These are phyloP conservation scores for Claviceps pazoutovae DNA, from an alignment of 2,329 filamentous ascomycete genomes.

Conservation along the genomic window DNA sequence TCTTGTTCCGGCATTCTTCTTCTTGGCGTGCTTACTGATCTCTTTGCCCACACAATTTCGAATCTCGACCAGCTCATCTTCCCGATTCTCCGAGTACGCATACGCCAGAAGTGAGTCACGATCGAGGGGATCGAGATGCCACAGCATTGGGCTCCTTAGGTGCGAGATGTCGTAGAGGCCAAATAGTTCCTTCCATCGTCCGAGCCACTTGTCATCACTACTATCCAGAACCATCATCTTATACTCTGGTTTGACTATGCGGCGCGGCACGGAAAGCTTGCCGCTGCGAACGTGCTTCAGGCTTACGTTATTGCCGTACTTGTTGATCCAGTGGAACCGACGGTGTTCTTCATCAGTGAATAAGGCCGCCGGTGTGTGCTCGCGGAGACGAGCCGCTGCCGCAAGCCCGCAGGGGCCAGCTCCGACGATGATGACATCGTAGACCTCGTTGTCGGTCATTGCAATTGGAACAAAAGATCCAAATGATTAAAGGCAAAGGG, in stretches of 20 bases:
- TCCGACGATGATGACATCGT: slow-evolving; percentile 60
- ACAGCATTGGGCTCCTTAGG: slow-evolving; percentile 69
- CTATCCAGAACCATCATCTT: slow-evolving; percentile 54
- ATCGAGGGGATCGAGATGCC: slow-evolving; percentile 65
- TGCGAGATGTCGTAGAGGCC: slow-evolving; percentile 54
- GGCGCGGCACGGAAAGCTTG: slow-evolving; percentile 12
- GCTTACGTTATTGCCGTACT: slow-evolving; percentile 45
- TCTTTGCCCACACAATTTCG: slow-evolving; percentile 65
- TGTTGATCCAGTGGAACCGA: slow-evolving; percentile 65
- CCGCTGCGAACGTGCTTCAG: slow-evolving; percentile 33
- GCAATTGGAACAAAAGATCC: background rate
- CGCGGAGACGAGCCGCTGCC: slow-evolving; percentile 56
- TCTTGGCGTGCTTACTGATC: slow-evolving; percentile 66
- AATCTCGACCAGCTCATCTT: slow-evolving; percentile 54
- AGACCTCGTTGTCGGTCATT: slow-evolving; percentile 20
- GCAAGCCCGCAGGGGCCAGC: slow-evolving; percentile 64
- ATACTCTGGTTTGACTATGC: slow-evolving; percentile 13
- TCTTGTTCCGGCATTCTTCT: slow-evolving; percentile 32
- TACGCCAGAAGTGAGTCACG: slow-evolving; percentile 60
- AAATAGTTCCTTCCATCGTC: slow-evolving; percentile 58
- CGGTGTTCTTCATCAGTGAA: slow-evolving; percentile 76
- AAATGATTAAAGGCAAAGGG: background rate
- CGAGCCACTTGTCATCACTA: slow-evolving; percentile 50
- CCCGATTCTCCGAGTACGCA: slow-evolving; percentile 45
- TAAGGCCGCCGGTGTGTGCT: slow-evolving; percentile 60